These are phyloP conservation scores for Diplocarpon rosae DNA, from an alignment of 2,329 filamentous ascomycete genomes.

Conservation along the genomic window DNA sequence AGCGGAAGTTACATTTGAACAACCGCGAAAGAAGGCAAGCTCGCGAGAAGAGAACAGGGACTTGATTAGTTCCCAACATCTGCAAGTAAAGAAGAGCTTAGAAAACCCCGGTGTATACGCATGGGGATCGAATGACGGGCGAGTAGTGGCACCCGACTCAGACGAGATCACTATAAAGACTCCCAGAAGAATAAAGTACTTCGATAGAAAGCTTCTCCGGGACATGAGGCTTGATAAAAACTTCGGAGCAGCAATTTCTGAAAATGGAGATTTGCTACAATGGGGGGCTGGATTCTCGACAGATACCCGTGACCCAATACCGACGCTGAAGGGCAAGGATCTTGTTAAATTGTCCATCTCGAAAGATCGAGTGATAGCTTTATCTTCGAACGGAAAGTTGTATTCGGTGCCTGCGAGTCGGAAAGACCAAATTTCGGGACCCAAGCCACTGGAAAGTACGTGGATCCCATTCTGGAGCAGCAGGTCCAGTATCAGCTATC, in stretches of 20 bases:
- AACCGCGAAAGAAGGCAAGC: constrained; percentile 42
- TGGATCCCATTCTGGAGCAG: constrained; percentile 69
- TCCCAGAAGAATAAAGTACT: constrained; percentile 67
- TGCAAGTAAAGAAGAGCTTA: constrained; percentile 76
- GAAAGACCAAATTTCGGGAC: constrained; percentile 54
- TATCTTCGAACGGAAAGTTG: constrained; percentile 63
- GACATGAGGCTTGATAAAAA: constrained; percentile 76
- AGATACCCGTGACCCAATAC: constrained; percentile 48
- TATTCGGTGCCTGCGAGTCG: constrained; percentile 76
- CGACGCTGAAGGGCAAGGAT: constrained; percentile 73
- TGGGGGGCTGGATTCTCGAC: constrained; percentile 75
- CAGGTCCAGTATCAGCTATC: constrained; percentile 54
- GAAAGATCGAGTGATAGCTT: constrained; percentile 68
- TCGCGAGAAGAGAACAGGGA: constrained; percentile 65
- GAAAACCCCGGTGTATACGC: constrained; percentile 80
- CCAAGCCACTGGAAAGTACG: constrained; percentile 48
- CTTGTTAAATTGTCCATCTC: constrained; percentile 68
- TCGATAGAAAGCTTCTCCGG: constrained; percentile 72
- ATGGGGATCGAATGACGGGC: constrained; percentile 82
- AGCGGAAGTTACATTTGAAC: constrained; percentile 57
- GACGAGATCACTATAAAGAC: constrained; percentile 68
- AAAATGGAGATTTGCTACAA: constrained; percentile 80
- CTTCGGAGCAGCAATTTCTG: constrained; percentile 78
- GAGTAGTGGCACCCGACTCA: constrained; percentile 76
- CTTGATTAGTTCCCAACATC: constrained; percentile 71